These are phyloP conservation scores for Stagonosporopsis tanaceti DNA, from an alignment of 2,329 filamentous ascomycete species.

Conservation along the genomic window DNA sequence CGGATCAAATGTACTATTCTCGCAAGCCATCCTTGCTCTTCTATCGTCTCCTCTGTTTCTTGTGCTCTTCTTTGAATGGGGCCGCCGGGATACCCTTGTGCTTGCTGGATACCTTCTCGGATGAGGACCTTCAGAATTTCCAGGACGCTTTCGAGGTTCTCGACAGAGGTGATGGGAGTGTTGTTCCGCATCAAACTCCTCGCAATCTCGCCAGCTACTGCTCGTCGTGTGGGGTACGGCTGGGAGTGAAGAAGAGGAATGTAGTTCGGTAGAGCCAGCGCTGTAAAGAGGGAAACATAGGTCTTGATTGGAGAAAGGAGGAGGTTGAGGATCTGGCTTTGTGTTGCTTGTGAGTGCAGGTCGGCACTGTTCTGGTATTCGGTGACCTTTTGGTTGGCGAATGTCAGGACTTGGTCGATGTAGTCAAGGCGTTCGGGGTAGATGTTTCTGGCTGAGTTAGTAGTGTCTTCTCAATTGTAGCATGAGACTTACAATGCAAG, in stretches of 20 bases:
- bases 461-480: background rate
- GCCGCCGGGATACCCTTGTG: constrained; percentile 83
- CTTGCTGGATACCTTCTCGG: constrained; percentile 83
- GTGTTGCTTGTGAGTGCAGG: constrained; percentile 84
- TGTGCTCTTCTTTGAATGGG: constrained; percentile 74
- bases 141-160: constrained; percentile 86
- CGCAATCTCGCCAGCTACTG: constrained; percentile 88
- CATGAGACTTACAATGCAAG: constrained; percentile 73
- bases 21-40: constrained; percentile 97
- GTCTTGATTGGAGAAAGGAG: constrained; percentile 89
- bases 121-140: constrained; percentile 90
- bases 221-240: constrained; percentile 88
- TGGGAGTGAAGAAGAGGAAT: constrained; percentile 89
- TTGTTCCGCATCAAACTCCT: constrained; percentile 83
- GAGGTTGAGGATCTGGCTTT: constrained; percentile 87
- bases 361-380: constrained; percentile 96
- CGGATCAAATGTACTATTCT: constrained; percentile 88
- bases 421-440: constrained; percentile 94
- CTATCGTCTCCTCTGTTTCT: constrained; percentile 96
- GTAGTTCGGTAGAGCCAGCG: constrained; percentile 88
- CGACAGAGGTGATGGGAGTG: constrained; percentile 77
- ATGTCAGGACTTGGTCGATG: constrained; percentile 90
- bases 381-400: constrained; percentile 83
- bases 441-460: constrained; percentile 70
- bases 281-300: constrained; percentile 96